Conservation (phyloP, 805 yeast genomes). For the Pichia exigua region DNA sequence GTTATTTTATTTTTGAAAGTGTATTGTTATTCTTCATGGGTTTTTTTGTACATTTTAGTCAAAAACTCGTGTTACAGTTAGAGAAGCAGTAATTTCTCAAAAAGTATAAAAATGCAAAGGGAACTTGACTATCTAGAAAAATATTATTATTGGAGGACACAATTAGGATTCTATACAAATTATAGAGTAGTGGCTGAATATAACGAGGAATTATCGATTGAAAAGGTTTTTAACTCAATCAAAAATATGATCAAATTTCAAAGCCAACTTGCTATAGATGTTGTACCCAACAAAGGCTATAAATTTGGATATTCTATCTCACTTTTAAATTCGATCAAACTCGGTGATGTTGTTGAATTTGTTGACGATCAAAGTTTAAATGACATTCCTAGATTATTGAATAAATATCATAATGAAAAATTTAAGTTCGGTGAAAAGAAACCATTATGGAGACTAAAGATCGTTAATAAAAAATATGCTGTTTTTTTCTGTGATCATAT, state of each 20-base stretch:
- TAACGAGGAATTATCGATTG: neutral
- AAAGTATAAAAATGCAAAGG: neutral
- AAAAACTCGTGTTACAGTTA: too few species aligned
- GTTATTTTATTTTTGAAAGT: too few species aligned
- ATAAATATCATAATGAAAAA: neutral
- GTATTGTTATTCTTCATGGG: too few species aligned
- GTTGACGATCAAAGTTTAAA: slow-evolving; percentile 5
- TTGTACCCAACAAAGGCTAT: neutral
- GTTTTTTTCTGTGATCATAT: slow-evolving; percentile 25
- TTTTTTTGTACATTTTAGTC: too few species aligned
- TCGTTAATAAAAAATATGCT: neutral
- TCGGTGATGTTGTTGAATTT: slow-evolving; percentile 16
- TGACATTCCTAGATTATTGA: neutral
- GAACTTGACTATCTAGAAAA: slow-evolving; percentile 2
- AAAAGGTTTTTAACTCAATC: slow-evolving; percentile 6
- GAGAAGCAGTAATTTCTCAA: too few species aligned
- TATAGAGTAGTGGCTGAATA: slow-evolving; percentile 7
- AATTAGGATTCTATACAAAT: slow-evolving; percentile 1
- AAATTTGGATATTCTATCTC: neutral
- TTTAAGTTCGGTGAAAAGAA: neutral
- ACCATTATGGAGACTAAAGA: slow-evolving; percentile 18
- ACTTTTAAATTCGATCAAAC: neutral
- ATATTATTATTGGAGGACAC: slow-evolving; percentile 10
- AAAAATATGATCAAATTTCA: slow-evolving; percentile 6
- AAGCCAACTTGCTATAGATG: neutral